Conservation (phyloP, 495 filamentous ascomycete genomes). For the Penicillium coffeae region DNA sequence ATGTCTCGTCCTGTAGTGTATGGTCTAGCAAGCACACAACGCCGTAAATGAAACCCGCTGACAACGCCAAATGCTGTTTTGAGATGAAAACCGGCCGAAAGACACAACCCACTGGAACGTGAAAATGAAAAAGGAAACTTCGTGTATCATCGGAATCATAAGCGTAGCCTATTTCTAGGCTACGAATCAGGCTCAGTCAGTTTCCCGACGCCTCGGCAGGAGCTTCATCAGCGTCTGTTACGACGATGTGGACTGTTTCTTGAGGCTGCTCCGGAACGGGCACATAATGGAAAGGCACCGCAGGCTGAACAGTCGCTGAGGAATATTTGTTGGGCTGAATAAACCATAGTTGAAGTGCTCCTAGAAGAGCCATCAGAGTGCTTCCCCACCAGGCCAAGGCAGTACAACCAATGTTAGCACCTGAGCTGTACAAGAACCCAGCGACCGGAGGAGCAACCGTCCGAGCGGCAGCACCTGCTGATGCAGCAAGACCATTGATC, state of each 20-base stretch:
- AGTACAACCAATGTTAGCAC: slow-evolving; percentile 62
- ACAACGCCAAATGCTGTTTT: not conserved
- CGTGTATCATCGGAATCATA: too few species aligned
- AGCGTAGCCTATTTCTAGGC: too few species aligned
- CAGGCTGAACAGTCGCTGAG: slow-evolving; percentile 34
- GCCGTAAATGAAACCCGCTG: not conserved
- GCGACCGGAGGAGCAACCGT: slow-evolving; percentile 74
- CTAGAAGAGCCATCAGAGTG: slow-evolving; percentile 62
- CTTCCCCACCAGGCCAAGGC: slow-evolving; percentile 78
- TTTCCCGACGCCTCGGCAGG: too few species aligned
- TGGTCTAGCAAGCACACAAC: too few species aligned
- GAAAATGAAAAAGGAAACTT: too few species aligned
- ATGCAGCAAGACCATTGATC: slow-evolving; percentile 79
- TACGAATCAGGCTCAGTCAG: too few species aligned
- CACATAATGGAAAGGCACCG: slow-evolving; percentile 24
- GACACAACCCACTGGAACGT: too few species aligned
- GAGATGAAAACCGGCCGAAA: not conserved
- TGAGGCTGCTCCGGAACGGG: slow-evolving; percentile 22
- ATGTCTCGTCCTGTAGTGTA: not conserved
- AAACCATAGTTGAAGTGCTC: slow-evolving; percentile 64
- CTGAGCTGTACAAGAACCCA: slow-evolving; percentile 68
- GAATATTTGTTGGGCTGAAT: slow-evolving; percentile 51
- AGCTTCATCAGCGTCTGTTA: slow-evolving; percentile 26
- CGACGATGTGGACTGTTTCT: slow-evolving; percentile 38
- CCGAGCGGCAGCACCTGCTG: slow-evolving; percentile 70